phyloP scores from a whole-genome alignment of 192 early-diverging fungal genomes.

The Coemansia sp. region DNA sequence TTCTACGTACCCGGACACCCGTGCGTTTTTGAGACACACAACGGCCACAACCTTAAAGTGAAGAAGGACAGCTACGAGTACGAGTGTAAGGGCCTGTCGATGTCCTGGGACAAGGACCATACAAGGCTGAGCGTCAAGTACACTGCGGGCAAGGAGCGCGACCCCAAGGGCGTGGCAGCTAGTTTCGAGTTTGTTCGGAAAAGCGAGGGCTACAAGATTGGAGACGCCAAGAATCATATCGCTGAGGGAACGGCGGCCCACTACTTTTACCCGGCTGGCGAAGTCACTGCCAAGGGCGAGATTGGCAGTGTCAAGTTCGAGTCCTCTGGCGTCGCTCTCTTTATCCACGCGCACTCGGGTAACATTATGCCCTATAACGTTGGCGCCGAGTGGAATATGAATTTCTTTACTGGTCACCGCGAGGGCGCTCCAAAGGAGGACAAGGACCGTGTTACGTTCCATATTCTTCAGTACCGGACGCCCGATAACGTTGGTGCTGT shows the following conservation, averaged over 20 bases:
- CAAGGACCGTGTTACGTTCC: conserved; percentile 43
- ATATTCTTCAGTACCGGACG: conserved; percentile 79
- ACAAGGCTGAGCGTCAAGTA: conserved; percentile 45
- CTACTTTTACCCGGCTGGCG: conserved; percentile 82
- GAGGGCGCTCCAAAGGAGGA: conserved; percentile 63
- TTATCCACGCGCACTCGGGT: conserved; percentile 83
- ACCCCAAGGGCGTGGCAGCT: conserved; percentile 66
- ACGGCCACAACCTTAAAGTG: conserved; percentile 71
- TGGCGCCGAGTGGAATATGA: conserved; percentile 84
- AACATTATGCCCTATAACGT: conserved; percentile 83
- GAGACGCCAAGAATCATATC: conserved; percentile 79
- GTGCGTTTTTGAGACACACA: conserved; percentile 71
- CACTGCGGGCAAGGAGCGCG: conserved; percentile 56
- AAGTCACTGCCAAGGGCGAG: conserved; percentile 71
- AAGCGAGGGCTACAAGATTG: conserved; percentile 79
- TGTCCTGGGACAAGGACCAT: conserved; percentile 61
- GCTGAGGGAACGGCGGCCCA: conserved; percentile 68
- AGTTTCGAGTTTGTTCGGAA: conserved; percentile 70
- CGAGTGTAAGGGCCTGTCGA: conserved; percentile 73
- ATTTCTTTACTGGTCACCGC: conserved; percentile 71
- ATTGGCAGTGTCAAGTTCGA: conserved; percentile 66
- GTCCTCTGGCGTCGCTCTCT: conserved; percentile 72
- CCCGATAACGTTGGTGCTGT: conserved; percentile 69
- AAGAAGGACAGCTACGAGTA: conserved; percentile 74
- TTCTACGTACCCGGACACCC: conserved; percentile 69